Base-by-base conservation (phyloP, 768 basidiomycete species). In the Panaeolus cyanescens region DNA sequence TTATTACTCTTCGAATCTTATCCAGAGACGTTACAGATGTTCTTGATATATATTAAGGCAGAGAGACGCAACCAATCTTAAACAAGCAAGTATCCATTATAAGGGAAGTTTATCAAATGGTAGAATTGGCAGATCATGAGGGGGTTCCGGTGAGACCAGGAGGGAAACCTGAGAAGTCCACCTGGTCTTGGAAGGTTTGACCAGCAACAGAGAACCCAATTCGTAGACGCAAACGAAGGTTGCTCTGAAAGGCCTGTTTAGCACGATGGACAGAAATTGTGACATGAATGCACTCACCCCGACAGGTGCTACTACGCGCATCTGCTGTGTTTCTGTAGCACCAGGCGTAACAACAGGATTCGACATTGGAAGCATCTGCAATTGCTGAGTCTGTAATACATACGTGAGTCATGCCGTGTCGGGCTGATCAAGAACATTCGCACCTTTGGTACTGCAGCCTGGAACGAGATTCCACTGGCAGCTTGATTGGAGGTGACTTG, bases 301-400 rank as follows among this genome's bases (percentile, higher is more conserved):
- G 7, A 83, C 82, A 3, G 94, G 95, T 10, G 95, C 93, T 30
- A 92, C 81, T 36, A 99, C 87, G 9, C 95, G 85, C 92, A 99
- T 91, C 71, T 96, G 94, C 71, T 99, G 97, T 9, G 95, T 96
- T 74, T 99, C 96, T 15, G 86, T 84, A 8, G 86, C 77, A 1
- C 95, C 93, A 0, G 93, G 89, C 32, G 75, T 77, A 40, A 99
- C 82, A 56, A 85, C 89, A 10, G 89, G 81, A 73, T 89, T 95
- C 5, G 95, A 95, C 91, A 99, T 98, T 5, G 96, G 94, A 60
- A 95, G 81, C 96, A 99, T 99, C 73, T 98, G 96, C 59, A 99
- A 74, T 72, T 97, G 95, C 76, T 97, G 96, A 0, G 95, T 92
- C 94, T 99, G 69, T 2, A 59, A 50, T 59, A 32, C 34, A 34